Evolutionary conservation across 139 green algal genomes (phyloP).

Genomic region (Coelastrella sp.): DNA sequence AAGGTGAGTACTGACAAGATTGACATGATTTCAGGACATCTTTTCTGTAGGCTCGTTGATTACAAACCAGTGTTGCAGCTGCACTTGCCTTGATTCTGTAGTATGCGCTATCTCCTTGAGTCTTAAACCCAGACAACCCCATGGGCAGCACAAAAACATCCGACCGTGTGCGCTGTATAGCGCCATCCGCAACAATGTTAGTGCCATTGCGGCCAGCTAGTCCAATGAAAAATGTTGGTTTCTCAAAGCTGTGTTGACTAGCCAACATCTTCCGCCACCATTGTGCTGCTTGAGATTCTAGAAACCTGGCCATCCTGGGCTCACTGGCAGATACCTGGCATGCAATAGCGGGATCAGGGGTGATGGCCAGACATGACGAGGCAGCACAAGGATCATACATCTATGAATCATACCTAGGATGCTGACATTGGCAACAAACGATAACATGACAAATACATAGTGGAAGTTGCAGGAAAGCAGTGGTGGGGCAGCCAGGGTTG

Average conservation of each 20-base stretch:
- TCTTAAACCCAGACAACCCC: conserved; percentile 6
- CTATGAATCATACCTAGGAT: too few species aligned
- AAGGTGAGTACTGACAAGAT: not conserved
- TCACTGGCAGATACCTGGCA: not conserved
- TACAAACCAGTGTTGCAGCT: not conserved
- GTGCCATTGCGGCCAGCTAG: not conserved
- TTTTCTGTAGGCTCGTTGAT: not conserved
- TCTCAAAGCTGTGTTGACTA: conserved; percentile 21
- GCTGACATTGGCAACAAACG: too few species aligned
- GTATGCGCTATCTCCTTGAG: not conserved
- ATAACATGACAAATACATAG: too few species aligned
- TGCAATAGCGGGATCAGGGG: not conserved
- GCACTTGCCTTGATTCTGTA: conserved; percentile 26
- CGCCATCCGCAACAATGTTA: conserved; percentile 25
- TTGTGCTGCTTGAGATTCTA: not conserved
- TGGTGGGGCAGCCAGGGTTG: too few species aligned
- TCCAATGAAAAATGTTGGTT: conserved; percentile 14
- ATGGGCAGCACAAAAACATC: conserved; percentile 11
- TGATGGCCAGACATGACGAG: too few species aligned
- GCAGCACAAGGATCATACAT: too few species aligned
- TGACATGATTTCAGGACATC: not conserved
- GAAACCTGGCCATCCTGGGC: not conserved
- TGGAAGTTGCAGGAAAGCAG: too few species aligned
- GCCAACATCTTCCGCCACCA: conserved; percentile 14
- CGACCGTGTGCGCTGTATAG: not conserved